Evolutionary conservation across 352 stramenopile genomes (phyloP).

Genomic region (Pythium volutum): DNA sequence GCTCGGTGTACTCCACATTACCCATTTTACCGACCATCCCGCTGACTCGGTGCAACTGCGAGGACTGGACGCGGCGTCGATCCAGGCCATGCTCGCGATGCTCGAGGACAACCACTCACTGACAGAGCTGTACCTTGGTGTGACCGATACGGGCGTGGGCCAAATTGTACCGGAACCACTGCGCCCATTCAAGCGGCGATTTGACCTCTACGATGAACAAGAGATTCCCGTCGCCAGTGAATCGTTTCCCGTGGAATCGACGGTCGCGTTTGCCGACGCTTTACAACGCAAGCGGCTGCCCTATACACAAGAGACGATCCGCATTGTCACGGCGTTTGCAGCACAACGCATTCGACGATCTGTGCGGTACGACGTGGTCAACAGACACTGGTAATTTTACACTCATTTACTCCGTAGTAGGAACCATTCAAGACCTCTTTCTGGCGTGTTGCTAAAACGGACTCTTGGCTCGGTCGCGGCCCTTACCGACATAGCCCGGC

Average conservation of each 20-base stretch:
- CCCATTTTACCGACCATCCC: not conserved
- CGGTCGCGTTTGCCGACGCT: conserved; percentile 10
- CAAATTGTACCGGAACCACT: conserved; percentile 3
- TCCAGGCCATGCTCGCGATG: conserved; percentile 12
- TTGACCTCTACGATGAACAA: conserved; percentile 17
- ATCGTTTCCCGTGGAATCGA: not conserved
- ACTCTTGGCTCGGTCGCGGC: no score
- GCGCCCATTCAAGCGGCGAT: conserved; percentile 9
- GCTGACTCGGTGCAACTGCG: not conserved
- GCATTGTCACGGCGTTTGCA: conserved; percentile 2
- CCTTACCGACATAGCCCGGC: no score
- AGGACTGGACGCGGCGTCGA: not conserved
- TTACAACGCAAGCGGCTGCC: conserved; percentile 6
- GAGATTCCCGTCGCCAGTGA: conserved; percentile 13
- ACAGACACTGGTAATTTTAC: not conserved
- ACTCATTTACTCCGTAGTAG: no score
- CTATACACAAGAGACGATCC: conserved; percentile 8
- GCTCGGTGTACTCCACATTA: conserved; percentile 18
- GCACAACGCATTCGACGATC: conserved; percentile 12
- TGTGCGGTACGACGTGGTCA: conserved; percentile 16
- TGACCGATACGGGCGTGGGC: conserved; percentile 10
- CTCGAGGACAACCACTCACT: conserved; percentile 10
- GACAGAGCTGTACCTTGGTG: conserved; percentile 14
- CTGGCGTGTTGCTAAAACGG: no score
- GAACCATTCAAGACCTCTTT: not conserved